Evolutionary conservation across 805 yeast genomes (phyloP), one percentile per base, ranked within the genome.

Genomic region (Saccharomyces kudriavzevii): DNA sequence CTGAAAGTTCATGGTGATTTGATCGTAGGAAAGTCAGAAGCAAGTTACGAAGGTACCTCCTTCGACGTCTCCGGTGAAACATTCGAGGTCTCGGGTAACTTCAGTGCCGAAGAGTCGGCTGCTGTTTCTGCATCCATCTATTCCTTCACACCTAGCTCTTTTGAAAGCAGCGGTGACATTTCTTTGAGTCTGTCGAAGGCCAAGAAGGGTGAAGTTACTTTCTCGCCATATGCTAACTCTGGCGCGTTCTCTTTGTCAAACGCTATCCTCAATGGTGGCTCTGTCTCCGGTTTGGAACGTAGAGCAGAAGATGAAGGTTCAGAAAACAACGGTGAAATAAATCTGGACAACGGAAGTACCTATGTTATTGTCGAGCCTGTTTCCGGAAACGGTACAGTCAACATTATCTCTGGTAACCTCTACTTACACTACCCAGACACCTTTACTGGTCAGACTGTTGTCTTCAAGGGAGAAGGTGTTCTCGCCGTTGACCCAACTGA

Each of bases 361-460:
- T 50, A 29, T 20, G 49, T 50, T 30, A 20, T 50, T 9, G 45
- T 24, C 9, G 52, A 40, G 28, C 22, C 46, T 4, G 26, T 50
- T 25, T 45, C 49, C n/a, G 52, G 52, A 11, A 30, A 28, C 9
- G 49, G 49, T 24, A 27, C 43, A 14, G 9, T 50, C 46, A 28
- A 10, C 48, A 17, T 49, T 8, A 14, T 22, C 27, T 45, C 49
- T 25, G 52, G 52, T 30, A 30, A 30, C 35, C 35, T 30, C 5
- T 30, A 30, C 35, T 14, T 30, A 14, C 35, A 30, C 35, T 30
- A 46, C 24, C 52, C 52, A 6, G 14, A 25, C 43, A 13, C 35
- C 17, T 50, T 50, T 24, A 46, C 52, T 13, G 52, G 49, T 22
- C 52, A 50, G 45, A 50, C 45, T 29, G 49, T 50, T 30, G 30